Evolutionary conservation across 805 yeast genomes (phyloP).

Genomic region (Wickerhamomyces canadensis): DNA sequence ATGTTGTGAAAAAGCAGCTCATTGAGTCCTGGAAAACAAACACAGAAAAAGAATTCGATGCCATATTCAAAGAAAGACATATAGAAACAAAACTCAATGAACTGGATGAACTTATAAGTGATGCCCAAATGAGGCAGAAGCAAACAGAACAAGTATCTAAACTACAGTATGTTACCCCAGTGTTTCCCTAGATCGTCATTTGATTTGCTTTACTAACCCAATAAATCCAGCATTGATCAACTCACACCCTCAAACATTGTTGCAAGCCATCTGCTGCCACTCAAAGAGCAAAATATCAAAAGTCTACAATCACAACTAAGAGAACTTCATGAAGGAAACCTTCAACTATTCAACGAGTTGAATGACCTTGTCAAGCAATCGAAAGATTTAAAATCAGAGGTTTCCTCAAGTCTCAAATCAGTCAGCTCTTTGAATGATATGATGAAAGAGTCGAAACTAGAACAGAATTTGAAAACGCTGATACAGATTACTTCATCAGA

Average conservation of each 20-base stretch:
- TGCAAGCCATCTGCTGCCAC: slow-evolving; percentile 20
- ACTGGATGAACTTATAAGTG: slow-evolving; percentile 38
- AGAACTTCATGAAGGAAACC: slow-evolving; percentile 8
- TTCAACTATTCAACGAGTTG: slow-evolving; percentile 10
- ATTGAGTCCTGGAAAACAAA: slow-evolving; percentile 40
- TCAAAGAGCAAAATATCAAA: slow-evolving; percentile 16
- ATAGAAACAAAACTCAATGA: slow-evolving; percentile 35
- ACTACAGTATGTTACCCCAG: slow-evolving; percentile 1
- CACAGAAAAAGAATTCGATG: slow-evolving; percentile 41
- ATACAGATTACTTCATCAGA: slow-evolving; percentile 3
- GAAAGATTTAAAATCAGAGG: slow-evolving; percentile 4
- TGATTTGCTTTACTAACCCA: too few species aligned
- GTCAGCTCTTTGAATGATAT: slow-evolving; percentile 9
- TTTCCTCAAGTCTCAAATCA: slow-evolving; percentile 4
- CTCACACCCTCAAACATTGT: slow-evolving; percentile 16
- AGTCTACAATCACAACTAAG: slow-evolving; percentile 13
- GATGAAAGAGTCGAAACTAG: slow-evolving; percentile 7
- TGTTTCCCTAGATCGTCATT: too few species aligned
- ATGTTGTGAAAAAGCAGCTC: slow-evolving; percentile 42
- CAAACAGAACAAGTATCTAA: not conserved
- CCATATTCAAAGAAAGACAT: slow-evolving; percentile 42
- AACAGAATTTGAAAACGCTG: slow-evolving; percentile 7
- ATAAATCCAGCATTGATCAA: slow-evolving; percentile 16
- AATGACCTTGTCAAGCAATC: slow-evolving; percentile 11
- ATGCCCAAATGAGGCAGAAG: slow-evolving; percentile 24